Conservation (phyloP, 371 early-diverging fungal species). For the Mortierella sp. region DNA sequence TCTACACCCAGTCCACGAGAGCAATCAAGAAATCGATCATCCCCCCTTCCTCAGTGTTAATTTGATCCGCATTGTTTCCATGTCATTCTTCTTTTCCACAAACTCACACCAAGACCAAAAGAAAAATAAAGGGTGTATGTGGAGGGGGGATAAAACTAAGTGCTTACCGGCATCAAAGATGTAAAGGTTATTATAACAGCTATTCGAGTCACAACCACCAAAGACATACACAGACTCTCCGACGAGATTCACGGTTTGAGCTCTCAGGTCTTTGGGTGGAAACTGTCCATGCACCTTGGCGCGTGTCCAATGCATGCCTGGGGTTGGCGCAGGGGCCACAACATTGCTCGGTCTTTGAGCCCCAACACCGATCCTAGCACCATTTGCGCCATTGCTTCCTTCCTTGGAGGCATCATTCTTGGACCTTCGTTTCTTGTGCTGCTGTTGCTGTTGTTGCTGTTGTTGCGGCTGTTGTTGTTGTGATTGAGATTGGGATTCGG, state of each 20-base stretch:
- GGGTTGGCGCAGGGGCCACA: constrained; percentile 66
- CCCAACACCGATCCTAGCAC: not conserved
- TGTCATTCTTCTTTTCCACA: not conserved
- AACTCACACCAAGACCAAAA: not conserved
- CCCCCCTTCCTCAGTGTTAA: no score
- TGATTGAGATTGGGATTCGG: not conserved
- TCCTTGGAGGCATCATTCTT: not conserved
- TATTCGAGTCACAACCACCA: constrained; percentile 81
- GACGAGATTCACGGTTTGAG: constrained; percentile 77
- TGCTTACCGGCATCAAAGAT: constrained; percentile 76
- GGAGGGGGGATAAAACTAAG: not conserved
- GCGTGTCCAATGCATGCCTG: constrained; percentile 87
- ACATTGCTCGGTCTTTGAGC: constrained; percentile 2
- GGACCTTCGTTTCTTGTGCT: not conserved
- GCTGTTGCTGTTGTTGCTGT: not conserved
- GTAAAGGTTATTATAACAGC: constrained; percentile 78
- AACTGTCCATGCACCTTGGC: constrained; percentile 65
- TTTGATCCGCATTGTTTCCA: not conserved
- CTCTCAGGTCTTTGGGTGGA: constrained; percentile 73
- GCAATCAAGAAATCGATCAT: no score
- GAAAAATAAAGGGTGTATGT: no score
- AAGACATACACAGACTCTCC: constrained; percentile 80
- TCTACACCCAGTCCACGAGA: no score
- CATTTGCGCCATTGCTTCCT: not conserved
- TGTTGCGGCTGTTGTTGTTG: no score